phyloP scores from a whole-genome alignment of 176 grass and related monocot species.

The Zizania latifolia region DNA sequence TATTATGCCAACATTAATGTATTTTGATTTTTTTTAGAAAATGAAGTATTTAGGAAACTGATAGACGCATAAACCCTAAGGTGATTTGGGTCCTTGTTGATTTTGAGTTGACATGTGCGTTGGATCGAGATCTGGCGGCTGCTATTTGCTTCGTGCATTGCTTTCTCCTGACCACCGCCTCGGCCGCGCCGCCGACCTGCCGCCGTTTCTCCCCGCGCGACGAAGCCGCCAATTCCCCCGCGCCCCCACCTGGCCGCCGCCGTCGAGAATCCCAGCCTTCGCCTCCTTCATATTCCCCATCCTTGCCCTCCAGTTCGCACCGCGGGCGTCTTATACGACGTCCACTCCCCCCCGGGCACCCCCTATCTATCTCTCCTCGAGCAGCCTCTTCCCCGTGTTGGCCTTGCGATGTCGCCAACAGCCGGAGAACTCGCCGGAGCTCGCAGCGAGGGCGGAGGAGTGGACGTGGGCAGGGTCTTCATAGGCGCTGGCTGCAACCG shows the following conservation, averaged over 20 bases:
- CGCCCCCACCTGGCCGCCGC: not conserved
- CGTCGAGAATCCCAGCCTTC: not conserved
- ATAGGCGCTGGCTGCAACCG: constrained; percentile 84
- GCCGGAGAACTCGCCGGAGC: constrained; percentile 29
- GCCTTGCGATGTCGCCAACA: constrained; percentile 28
- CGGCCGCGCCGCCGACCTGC: not conserved
- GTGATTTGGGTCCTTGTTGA: too few relatives aligned
- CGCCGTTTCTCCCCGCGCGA: not conserved
- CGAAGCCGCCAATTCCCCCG: not conserved
- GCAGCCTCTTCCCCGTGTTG: not conserved
- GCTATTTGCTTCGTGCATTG: not conserved
- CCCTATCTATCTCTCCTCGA: too few relatives aligned
- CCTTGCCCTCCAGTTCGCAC: not conserved
- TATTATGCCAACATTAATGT: too few relatives aligned
- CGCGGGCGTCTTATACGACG: too few relatives aligned
- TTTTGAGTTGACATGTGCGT: not conserved
- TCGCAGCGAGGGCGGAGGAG: not conserved
- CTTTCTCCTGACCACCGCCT: not conserved
- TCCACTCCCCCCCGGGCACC: too few relatives aligned
- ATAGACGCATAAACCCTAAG: too few relatives aligned
- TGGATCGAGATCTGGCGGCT: not conserved
- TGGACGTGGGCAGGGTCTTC: constrained; percentile 48
- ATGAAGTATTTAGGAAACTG: too few relatives aligned
- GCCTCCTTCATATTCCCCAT: not conserved
- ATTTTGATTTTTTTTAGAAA: too few relatives aligned